A percentile compares a stretch with the other conserved stretches of the same genome.
Conservation (phyloP, 2,329 filamentous ascomycete genomes). For the Aspergillus alliaceus region DNA sequence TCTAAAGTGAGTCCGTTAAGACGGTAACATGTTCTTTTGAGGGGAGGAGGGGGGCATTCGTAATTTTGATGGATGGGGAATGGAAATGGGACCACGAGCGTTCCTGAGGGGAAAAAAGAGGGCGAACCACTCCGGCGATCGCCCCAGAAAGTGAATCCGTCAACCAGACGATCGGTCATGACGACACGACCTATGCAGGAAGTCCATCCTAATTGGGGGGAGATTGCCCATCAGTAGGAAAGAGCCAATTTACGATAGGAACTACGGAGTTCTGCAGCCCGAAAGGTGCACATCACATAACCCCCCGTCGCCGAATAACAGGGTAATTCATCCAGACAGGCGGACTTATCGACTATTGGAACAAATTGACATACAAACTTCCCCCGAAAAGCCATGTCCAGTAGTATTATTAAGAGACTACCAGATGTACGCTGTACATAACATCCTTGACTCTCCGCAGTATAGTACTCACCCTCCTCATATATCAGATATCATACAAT, state of each 20-base stretch:
- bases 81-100: conserved; percentile 6
- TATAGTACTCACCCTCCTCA: neutral
- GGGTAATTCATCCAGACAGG: neutral
- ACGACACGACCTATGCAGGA: conserved; percentile 9
- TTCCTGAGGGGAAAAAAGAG: conserved; percentile 10
- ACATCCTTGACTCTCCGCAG: neutral
- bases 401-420: neutral
- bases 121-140: conserved; percentile 7
- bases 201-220: conserved; percentile 1
- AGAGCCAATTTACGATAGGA: neutral
- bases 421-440: no score
- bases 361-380: no score
- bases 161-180: conserved; percentile 6
- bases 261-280: conserved; percentile 4
- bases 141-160: conserved; percentile 7
- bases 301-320: neutral
- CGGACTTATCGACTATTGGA: no score
- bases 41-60: no score
- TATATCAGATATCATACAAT: neutral
- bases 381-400: no score
- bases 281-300: neutral
- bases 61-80: neutral
- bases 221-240: neutral
- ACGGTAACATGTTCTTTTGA: no score
- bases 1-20: no score